These are phyloP conservation scores for Kentomonas sorsogonicus DNA, from an alignment of 208 protist genomes.

Conservation along the genomic window DNA sequence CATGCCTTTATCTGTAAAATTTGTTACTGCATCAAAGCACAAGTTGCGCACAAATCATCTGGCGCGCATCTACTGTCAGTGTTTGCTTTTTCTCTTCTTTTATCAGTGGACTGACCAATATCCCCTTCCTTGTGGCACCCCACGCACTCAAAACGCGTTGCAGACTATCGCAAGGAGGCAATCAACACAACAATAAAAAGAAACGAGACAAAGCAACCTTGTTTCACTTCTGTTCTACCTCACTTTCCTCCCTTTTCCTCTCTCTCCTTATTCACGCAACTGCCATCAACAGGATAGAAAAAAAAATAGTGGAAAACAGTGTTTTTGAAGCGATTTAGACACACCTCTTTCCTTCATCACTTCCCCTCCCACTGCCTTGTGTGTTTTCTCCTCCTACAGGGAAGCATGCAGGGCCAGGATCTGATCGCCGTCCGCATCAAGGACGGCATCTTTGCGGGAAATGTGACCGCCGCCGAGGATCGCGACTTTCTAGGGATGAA, in stretches of 20 bases:
- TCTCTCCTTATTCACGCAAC: neutral
- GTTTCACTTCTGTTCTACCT: slow-evolving; percentile 4
- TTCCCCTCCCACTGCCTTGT: no score
- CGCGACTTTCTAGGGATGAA: slow-evolving; percentile 88
- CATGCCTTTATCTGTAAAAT: no score
- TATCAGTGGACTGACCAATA: neutral
- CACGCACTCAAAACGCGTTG: neutral
- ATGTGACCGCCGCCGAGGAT: slow-evolving; percentile 74
- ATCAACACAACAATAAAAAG: no score
- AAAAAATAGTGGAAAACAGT: neutral
- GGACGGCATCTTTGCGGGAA: slow-evolving; percentile 91
- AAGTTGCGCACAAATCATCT: no score
- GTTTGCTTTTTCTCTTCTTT: slow-evolving; percentile 9
- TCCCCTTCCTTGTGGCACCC: neutral
- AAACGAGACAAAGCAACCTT: slow-evolving; percentile 1
- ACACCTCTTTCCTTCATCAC: neutral
- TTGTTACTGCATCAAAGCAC: no score
- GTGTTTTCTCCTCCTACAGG: no score
- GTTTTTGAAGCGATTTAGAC: neutral
- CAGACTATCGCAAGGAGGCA: no score
- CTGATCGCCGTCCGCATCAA: slow-evolving; percentile 88
- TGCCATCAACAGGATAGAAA: slow-evolving; percentile 2
- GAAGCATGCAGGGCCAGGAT: slow-evolving; percentile 36
- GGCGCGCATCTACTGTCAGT: slow-evolving; percentile 4
- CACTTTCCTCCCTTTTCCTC: neutral